These are phyloP conservation scores for Aspergillus novoparasiticus DNA, from an alignment of 2,329 filamentous ascomycete species.

Conservation along the genomic window DNA sequence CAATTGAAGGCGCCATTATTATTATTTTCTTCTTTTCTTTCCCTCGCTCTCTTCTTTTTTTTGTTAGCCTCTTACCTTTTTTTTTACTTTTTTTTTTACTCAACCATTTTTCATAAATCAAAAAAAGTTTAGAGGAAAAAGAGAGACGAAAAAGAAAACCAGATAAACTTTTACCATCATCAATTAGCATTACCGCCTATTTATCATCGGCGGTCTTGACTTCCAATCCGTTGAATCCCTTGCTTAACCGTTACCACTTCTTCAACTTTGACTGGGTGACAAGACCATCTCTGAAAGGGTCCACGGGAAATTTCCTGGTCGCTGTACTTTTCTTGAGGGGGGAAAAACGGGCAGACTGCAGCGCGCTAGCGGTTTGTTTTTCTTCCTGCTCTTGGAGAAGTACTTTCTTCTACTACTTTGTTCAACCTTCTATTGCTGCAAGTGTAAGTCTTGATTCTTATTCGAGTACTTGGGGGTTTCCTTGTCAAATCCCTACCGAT, in stretches of 20 bases:
- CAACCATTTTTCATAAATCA: slow-evolving; percentile 4
- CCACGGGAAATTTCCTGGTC: slow-evolving; percentile 21
- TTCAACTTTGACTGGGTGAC: slow-evolving; percentile 14
- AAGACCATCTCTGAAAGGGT: slow-evolving; percentile 13
- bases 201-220: slow-evolving; percentile 5
- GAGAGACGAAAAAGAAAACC: not conserved
- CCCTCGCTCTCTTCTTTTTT: slow-evolving; percentile 8
- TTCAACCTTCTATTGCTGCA: slow-evolving; percentile 17
- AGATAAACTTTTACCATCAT: slow-evolving; percentile 13
- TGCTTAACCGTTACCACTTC: slow-evolving; percentile 17
- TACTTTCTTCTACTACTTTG: slow-evolving; percentile 5
- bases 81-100: slow-evolving; percentile 14
- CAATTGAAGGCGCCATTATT: slow-evolving; percentile 22
- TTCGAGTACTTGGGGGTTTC: slow-evolving; percentile 6
- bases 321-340: slow-evolving; percentile 9
- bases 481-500: slow-evolving; percentile 4
- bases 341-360: slow-evolving; percentile 28
- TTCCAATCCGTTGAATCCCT: slow-evolving; percentile 13
- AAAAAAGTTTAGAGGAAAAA: not conserved
- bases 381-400: slow-evolving; percentile 11
- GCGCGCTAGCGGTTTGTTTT: slow-evolving; percentile 27
- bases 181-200: slow-evolving; percentile 17
- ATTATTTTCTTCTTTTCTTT: slow-evolving; percentile 22
- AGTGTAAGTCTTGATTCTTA: slow-evolving; percentile 15
- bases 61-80: slow-evolving; percentile 15